Evolutionary conservation across 2,329 filamentous ascomycete species (phyloP).

Genomic region (Xylogone sp.): DNA sequence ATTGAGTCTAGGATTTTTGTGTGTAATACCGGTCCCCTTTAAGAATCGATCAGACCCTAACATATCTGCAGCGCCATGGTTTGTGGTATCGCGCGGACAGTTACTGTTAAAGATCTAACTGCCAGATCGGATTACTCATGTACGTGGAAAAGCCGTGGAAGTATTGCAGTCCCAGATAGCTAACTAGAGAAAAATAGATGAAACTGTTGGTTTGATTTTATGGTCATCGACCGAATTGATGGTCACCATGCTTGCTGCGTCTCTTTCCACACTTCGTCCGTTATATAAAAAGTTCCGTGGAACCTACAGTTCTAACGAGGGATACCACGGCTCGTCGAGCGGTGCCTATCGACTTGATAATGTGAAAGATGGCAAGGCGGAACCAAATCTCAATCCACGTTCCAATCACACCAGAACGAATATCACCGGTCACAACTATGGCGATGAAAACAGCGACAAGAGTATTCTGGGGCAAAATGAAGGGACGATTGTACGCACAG

Average conservation of each 20-base stretch:
- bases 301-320: too few relatives aligned
- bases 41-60: too few relatives aligned
- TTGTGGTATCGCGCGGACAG: slow-evolving; percentile 6
- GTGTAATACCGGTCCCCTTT: slow-evolving; percentile 7
- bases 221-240: slow-evolving; percentile 21
- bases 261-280: slow-evolving; percentile 24
- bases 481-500: too few relatives aligned
- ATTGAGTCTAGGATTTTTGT: slow-evolving; percentile 33
- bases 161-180: too few relatives aligned
- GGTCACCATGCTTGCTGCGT: slow-evolving; percentile 24
- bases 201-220: slow-evolving; percentile 20
- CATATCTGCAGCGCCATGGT: neutral
- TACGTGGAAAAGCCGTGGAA: neutral
- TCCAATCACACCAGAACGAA: too few relatives aligned
- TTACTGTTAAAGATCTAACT: slow-evolving; percentile 1
- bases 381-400: too few relatives aligned
- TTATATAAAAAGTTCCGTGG: slow-evolving; percentile 12
- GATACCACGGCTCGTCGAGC: too few relatives aligned
- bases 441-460: too few relatives aligned
- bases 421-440: too few relatives aligned
- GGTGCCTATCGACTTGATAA: too few relatives aligned
- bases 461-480: too few relatives aligned
- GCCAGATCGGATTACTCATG: slow-evolving; percentile 7
- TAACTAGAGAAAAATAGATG: slow-evolving; percentile 3
- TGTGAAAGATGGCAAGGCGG: too few relatives aligned